Conservation (phyloP, 306 rosid species). For the Citrullus amarus region DNA sequence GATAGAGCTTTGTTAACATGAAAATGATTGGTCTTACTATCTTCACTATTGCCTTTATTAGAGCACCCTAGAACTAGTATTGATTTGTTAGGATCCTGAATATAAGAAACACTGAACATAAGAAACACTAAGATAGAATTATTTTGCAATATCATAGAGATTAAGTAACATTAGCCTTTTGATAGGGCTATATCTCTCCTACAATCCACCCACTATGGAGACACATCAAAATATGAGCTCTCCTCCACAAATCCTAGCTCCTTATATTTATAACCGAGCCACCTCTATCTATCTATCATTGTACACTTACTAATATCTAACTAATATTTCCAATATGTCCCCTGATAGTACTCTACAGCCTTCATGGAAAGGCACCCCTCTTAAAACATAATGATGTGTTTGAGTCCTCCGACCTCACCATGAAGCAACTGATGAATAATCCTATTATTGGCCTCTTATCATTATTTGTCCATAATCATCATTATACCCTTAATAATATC, state of each 20-base stretch:
- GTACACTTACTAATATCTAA: too few species aligned
- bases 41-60: background rate
- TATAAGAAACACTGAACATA: background rate
- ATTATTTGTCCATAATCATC: too few species aligned
- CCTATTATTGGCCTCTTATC: too few species aligned
- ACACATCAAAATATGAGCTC: background rate
- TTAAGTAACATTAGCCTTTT: background rate
- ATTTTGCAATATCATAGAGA: background rate
- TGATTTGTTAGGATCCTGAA: background rate
- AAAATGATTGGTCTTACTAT: background rate
- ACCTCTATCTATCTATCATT: background rate
- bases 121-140: background rate
- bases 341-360: too few species aligned
- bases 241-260: background rate
- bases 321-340: too few species aligned
- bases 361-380: background rate
- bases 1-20: background rate
- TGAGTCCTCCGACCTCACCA: too few species aligned
- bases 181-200: background rate
- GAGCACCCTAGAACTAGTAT: background rate
- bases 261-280: background rate
- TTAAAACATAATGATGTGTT: too few species aligned
- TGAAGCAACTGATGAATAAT: too few species aligned
- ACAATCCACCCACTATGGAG: background rate
- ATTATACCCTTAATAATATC: too few species aligned